phyloP scores from a whole-genome alignment of 768 basidiomycete species.

The Pleurotus eryngii region DNA sequence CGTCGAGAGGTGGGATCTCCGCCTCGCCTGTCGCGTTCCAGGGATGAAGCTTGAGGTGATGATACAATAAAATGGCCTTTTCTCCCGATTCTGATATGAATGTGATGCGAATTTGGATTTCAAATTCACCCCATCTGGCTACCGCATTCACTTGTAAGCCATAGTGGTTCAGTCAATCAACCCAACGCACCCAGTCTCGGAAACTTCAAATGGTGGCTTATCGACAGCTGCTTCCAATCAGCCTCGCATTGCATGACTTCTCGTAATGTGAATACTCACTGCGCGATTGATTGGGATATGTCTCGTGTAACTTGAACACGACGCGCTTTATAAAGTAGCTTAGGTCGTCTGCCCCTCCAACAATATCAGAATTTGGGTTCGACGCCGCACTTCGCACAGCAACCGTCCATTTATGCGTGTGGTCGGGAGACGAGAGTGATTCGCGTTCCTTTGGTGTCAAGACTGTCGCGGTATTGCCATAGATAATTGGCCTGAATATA shows the following conservation, averaged over 20 bases:
- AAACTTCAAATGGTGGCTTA: conserved; percentile 90
- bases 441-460: conserved; percentile 73
- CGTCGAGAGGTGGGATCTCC: conserved; percentile 64
- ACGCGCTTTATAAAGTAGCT: conserved; percentile 93
- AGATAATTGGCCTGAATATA: conserved; percentile 89
- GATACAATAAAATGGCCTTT: conserved; percentile 83
- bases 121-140: conserved; percentile 95
- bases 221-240: conserved; percentile 63
- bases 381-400: conserved; percentile 89
- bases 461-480: conserved; percentile 88
- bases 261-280: conserved; percentile 51
- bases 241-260: conserved; percentile 7
- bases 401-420: conserved; percentile 96
- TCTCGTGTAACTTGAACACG: conserved; percentile 96
- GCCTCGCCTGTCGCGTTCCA: conserved; percentile 68
- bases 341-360: conserved; percentile 89
- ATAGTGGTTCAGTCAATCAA: not conserved
- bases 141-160: not conserved
- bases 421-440: conserved; percentile 54
- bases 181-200: conserved; percentile 80
- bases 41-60: conserved; percentile 94
- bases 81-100: conserved; percentile 90
- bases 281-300: conserved; percentile 86
- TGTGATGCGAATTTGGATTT: conserved; percentile 87
- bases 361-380: conserved; percentile 64